A percentile compares a stretch with the other conserved stretches of the same genome.
phyloP scores from a whole-genome alignment of 75 land plant species.

The Pinus albicaulis region DNA sequence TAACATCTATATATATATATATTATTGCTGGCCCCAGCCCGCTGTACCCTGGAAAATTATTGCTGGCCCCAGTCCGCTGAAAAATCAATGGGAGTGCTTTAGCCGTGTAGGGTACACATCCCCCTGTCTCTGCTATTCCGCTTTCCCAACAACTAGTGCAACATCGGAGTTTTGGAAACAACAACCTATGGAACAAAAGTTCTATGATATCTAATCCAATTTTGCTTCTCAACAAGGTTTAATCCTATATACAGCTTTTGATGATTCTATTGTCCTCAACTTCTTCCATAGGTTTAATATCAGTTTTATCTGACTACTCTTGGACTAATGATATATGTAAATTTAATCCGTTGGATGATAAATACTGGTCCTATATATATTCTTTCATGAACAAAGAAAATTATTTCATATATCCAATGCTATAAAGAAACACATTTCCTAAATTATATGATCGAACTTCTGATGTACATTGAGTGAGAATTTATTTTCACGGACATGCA shows the following conservation, averaged over 20 bases:
- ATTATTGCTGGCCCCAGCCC: fast-evolving
- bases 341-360: neutral
- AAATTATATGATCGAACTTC: neutral
- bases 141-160: too few species aligned
- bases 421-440: neutral
- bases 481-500: neutral
- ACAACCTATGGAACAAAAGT: neutral
- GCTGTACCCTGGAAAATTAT: too few species aligned
- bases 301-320: neutral
- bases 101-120: too few species aligned
- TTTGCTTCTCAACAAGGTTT: neutral
- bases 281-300: neutral
- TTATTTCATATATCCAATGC: too few species aligned
- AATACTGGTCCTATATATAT: too few species aligned
- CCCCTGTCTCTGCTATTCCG: too few species aligned
- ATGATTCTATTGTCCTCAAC: neutral
- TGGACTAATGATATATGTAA: neutral
- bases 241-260: neutral
- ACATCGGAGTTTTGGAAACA: neutral
- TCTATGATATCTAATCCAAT: neutral
- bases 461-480: neutral
- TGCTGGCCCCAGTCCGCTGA: too few species aligned
- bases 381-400: too few species aligned
- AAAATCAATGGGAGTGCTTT: too few species aligned
- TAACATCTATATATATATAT: too few species aligned